These are phyloP conservation scores for Carex kokanica DNA, from an alignment of 176 grass and related monocot genomes.

Conservation along the genomic window DNA sequence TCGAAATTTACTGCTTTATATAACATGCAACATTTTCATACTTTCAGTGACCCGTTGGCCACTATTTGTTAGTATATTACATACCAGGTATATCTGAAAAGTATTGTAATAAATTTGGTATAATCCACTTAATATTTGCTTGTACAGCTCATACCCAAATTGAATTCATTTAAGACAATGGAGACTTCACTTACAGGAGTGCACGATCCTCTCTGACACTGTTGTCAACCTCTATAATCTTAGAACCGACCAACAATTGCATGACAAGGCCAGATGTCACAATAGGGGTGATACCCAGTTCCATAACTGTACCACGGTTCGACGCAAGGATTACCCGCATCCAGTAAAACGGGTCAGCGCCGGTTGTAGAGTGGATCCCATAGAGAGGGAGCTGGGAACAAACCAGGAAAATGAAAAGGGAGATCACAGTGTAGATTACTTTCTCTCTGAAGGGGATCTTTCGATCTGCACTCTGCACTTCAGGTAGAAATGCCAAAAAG, in stretches of 20 bases:
- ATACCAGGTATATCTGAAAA: background rate
- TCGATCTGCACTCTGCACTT: constrained; percentile 41
- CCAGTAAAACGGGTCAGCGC: constrained; percentile 45
- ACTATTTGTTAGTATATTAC: background rate
- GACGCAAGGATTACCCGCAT: constrained; percentile 57
- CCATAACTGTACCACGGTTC: constrained; percentile 50
- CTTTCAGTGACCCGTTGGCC: background rate
- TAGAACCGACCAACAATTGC: constrained; percentile 48
- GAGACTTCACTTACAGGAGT: constrained; percentile 31
- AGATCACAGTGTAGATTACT: constrained; percentile 50
- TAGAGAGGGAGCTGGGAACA: constrained; percentile 44
- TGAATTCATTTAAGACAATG: background rate
- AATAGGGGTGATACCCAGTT: constrained; percentile 53
- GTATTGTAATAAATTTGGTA: background rate
- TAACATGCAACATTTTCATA: background rate
- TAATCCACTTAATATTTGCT: background rate
- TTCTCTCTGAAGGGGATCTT: constrained; percentile 46
- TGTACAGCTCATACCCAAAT: background rate
- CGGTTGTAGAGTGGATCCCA: constrained; percentile 43
- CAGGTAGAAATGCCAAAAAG: constrained; percentile 43
- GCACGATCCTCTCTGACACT: constrained; percentile 41
- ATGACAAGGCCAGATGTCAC: constrained; percentile 52
- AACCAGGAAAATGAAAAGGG: constrained; percentile 43
- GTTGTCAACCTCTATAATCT: constrained; percentile 46
- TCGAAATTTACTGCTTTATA: background rate